Evolutionary conservation across 2,329 filamentous ascomycete genomes (phyloP), one percentile per base, ranked within the genome.

Genomic region (Aspergillus arachidicola): DNA sequence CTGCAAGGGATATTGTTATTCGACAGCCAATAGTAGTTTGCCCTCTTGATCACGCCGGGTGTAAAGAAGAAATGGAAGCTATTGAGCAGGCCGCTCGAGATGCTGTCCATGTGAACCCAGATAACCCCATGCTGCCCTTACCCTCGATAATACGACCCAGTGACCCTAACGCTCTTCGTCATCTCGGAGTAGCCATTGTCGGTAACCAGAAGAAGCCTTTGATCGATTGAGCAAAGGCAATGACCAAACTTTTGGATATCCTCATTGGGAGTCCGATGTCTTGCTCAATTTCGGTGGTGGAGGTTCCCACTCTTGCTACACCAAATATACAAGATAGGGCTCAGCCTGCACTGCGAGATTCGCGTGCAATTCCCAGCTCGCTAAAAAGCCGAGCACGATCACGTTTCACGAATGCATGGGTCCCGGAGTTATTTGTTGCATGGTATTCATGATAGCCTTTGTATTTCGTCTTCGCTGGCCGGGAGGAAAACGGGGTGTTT

Each of bases 11-110:
- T 76, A 96, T 99, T 60, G 84, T 89, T 34, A 85, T 98, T 50
- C 88, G 94, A 59, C 92, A 98, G 78, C 93, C 93, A 6, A 97
- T 99, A 62, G 93, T 98, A 38, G 95, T 98, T 58, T 98, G 94
- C 73, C 94, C 95, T 0, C 88, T 97, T 66, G 95, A 99, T 74
- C 93, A 97, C 73, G 92, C 96, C 69, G 92, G 91, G 19, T 99
- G 95, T 81, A 97, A 96, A 78, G 94, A 97, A 75, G 95, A 98
- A 80, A 97, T 99, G 93, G 94, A 97, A 72, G 94, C 94, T 43
- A 98, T 99, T 67, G 94, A 97, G 75, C 93, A 97, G 79, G 92
- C 95, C 0, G 95, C 95, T 50, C 94, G 94, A 78, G 94, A 98
- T 71, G 94, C 95, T 2, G 91, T 92, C 19, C 88, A 91, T 65